Evolutionary conservation across 2,329 filamentous ascomycete species (phyloP), one percentile per base, ranked within the genome.

Genomic region (Emergomyces orientalis): DNA sequence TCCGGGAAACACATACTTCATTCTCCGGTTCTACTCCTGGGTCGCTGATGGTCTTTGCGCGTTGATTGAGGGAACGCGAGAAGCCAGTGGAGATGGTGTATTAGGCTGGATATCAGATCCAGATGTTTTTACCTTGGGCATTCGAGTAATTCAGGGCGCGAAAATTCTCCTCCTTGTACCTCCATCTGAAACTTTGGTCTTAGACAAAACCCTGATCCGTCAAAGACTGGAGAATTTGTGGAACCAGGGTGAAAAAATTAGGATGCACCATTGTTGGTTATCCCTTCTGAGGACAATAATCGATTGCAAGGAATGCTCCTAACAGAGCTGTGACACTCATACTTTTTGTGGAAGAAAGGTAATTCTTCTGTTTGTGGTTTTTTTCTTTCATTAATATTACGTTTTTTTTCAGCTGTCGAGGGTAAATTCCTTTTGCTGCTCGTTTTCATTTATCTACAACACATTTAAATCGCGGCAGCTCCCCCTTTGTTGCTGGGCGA

Each of bases 91-190:
- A 1, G 88, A 91, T 69, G 87, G 88, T 0, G 81, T 88, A 9
- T 75, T 95, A 41, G 89, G 90, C 7, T 91, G 88, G 86, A 83
- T 84, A 1, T 86, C 87, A 1, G 86, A 86, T 62, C 81, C 86
- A 0, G 83, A 86, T 37, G 83, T 87, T 0, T 93, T 91, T 62
- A 72, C 72, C 1, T 65, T 79, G 32, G 75, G 74, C 1, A 63
- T 75, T n/a, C 73, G 76, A 17, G 66, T 79, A 17, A 72, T 79
- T 52, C 70, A 67, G 43, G 69, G 77, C 51, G 74, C 77, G 2
- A 70, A 70, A 17, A 65, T 74, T 11, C 56, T 79, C n/a, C 62
- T 71, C 17, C 70, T 68, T 0, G 67, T 55, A 0, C 59, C 65
- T 22, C 67, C 63, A 37, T 63, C 68, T 22, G 60, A 62, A 7